Conservation (phyloP, 2,329 filamentous ascomycete species). For the Venturia aucupariae region DNA sequence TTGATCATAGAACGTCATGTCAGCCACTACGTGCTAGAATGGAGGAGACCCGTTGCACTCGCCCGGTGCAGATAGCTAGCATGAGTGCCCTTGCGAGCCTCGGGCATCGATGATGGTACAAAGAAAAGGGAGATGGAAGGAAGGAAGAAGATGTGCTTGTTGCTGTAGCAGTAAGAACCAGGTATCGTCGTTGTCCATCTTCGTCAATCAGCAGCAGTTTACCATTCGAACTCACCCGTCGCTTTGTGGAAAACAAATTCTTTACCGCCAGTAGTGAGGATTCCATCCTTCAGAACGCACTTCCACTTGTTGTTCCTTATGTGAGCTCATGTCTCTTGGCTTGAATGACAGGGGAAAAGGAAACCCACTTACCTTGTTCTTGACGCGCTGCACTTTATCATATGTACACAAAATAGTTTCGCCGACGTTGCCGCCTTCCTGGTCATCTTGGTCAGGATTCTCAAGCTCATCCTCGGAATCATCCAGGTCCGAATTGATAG, state of each 20-base stretch:
- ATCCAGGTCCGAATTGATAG: slow-evolving; percentile 96
- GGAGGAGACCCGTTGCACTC: neutral
- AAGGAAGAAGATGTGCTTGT: neutral
- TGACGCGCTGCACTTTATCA: slow-evolving; percentile 96
- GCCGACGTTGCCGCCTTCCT: slow-evolving; percentile 72
- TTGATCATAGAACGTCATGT: neutral
- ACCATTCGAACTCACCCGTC: slow-evolving; percentile 97
- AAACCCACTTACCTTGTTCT: slow-evolving; percentile 57
- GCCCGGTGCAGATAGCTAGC: neutral
- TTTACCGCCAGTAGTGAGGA: slow-evolving; percentile 84
- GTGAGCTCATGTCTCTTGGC: slow-evolving; percentile 1
- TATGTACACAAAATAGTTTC: slow-evolving; percentile 99
- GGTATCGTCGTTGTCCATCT: neutral
- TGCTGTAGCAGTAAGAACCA: neutral
- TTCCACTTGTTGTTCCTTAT: slow-evolving; percentile 48
- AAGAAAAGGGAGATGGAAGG: neutral
- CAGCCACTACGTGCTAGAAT: neutral
- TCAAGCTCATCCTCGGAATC: slow-evolving; percentile 74
- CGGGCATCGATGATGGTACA: neutral
- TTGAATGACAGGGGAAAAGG: neutral
- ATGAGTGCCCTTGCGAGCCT: neutral
- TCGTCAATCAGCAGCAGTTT: slow-evolving; percentile 19
- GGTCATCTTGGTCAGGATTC: slow-evolving; percentile 63
- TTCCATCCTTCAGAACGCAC: slow-evolving; percentile 94
- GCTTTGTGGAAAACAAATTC: slow-evolving; percentile 97